phyloP scores from a whole-genome alignment of 768 basidiomycete species.

The Pleurotus salmoneostramineus region DNA sequence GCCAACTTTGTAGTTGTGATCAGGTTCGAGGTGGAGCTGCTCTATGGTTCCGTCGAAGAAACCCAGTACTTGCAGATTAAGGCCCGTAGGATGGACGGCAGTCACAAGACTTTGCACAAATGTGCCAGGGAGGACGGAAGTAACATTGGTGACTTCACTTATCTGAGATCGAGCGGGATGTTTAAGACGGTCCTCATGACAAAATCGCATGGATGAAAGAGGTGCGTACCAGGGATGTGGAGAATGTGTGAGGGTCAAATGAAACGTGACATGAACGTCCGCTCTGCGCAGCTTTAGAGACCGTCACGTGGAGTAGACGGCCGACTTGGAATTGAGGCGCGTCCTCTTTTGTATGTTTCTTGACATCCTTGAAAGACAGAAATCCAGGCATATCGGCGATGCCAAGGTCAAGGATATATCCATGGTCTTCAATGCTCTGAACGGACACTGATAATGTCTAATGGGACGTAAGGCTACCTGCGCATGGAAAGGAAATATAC shows the following conservation, averaged over 20 bases:
- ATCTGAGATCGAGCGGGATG: slow-evolving; percentile 35
- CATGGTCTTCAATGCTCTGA: slow-evolving; percentile 90
- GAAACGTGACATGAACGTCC: slow-evolving; percentile 76
- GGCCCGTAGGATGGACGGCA: slow-evolving; percentile 62
- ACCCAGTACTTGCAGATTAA: slow-evolving; percentile 86
- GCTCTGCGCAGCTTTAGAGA: slow-evolving; percentile 68
- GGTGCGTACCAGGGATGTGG: slow-evolving; percentile 50
- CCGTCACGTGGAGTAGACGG: slow-evolving; percentile 60
- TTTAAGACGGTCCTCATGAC: no score
- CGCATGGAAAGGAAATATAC: not conserved
- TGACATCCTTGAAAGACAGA: slow-evolving; percentile 71
- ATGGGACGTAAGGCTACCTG: slow-evolving; percentile 1
- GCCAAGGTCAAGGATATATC: slow-evolving; percentile 87
- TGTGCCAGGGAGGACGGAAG: slow-evolving; percentile 82
- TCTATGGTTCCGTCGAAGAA: slow-evolving; percentile 92
- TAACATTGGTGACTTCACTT: slow-evolving; percentile 72
- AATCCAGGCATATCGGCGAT: slow-evolving; percentile 79
- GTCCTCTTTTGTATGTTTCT: slow-evolving; percentile 28
- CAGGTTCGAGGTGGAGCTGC: slow-evolving; percentile 63
- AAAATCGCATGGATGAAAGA: not conserved
- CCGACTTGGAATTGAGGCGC: slow-evolving; percentile 51
- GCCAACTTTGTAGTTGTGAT: slow-evolving; percentile 52
- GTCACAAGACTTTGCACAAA: slow-evolving; percentile 84
- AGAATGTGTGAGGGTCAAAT: slow-evolving; percentile 43
- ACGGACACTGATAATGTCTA: slow-evolving; percentile 77